A percentile compares a stretch with the other conserved stretches of the same genome.
Evolutionary conservation across 2,329 filamentous ascomycete species (phyloP).

Genomic region (Sporothrix phasma): DNA sequence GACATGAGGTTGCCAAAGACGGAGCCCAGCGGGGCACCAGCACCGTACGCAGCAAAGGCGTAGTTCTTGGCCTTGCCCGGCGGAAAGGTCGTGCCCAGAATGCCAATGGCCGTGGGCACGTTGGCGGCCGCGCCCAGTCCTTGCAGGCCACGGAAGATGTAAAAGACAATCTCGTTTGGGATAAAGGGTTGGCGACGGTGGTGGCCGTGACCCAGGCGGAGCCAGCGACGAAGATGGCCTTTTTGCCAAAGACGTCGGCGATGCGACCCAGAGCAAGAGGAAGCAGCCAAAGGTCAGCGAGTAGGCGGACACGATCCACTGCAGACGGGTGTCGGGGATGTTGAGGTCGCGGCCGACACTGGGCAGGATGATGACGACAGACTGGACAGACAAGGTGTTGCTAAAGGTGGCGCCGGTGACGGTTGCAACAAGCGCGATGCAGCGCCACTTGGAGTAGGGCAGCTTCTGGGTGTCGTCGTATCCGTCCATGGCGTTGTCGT

Average conservation of each 20-base stretch:
- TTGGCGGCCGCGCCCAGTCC: constrained; percentile 60
- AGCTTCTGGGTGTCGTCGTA: constrained; percentile 14
- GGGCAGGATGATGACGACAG: constrained; percentile 52
- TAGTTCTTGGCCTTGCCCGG: constrained; percentile 61
- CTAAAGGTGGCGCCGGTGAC: constrained; percentile 46
- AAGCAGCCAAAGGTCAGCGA: constrained; percentile 58
- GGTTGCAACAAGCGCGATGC: constrained; percentile 45
- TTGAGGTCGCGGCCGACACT: constrained; percentile 46
- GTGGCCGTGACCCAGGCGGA: constrained; percentile 53
- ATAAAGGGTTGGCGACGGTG: constrained; percentile 51
- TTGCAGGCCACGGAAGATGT: constrained; percentile 56
- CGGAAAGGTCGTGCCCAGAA: constrained; percentile 56
- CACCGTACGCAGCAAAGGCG: constrained; percentile 55
- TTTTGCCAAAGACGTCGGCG: constrained; percentile 57
- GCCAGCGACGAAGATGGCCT: constrained; percentile 53
- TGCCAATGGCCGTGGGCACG: constrained; percentile 61
- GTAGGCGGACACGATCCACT: constrained; percentile 60
- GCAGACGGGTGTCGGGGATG: constrained; percentile 48
- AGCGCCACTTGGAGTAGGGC: constrained; percentile 36
- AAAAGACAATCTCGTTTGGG: constrained; percentile 56
- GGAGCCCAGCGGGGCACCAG: constrained; percentile 54
- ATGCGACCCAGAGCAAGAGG: constrained; percentile 55
- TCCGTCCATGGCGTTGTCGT: constrained; percentile 3
- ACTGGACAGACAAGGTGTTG: constrained; percentile 45
- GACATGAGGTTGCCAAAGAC: constrained; percentile 56